Evolutionary conservation across 768 basidiomycete genomes (phyloP).

Genomic region (Xanthoconium purpureum): DNA sequence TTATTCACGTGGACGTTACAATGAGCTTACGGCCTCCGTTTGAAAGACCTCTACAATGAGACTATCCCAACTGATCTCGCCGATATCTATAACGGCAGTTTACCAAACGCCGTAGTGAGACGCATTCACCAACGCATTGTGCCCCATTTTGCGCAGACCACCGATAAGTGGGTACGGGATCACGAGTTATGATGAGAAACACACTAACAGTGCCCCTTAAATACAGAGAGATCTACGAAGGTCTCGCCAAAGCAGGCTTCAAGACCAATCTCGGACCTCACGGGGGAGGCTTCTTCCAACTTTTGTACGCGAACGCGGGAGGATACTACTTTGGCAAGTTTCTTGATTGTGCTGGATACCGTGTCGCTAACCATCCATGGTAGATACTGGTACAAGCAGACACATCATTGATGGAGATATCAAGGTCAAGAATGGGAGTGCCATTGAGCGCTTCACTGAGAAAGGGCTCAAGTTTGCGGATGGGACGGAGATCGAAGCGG

Average conservation of each 20-base stretch:
- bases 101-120: conserved; percentile 17
- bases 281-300: conserved; percentile 31
- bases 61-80: conserved; percentile 21
- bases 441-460: conserved; percentile 31
- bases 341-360: no score
- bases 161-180: conserved; percentile 23
- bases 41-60: not conserved
- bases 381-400: conserved; percentile 41
- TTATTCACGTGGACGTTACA: not conserved
- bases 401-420: conserved; percentile 47
- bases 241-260: conserved; percentile 38
- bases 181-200: no score
- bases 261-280: conserved; percentile 36
- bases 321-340: conserved; percentile 41
- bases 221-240: conserved; percentile 36
- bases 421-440: conserved; percentile 46
- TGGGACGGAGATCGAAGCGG: conserved; percentile 29
- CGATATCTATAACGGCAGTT: conserved; percentile 14
- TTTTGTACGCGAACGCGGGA: conserved; percentile 30
- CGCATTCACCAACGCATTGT: conserved; percentile 21
- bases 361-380: not conserved
- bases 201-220: not conserved
- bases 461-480: conserved; percentile 21
- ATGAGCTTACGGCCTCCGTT: not conserved
- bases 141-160: conserved; percentile 20